Conservation (phyloP, 225 moss, liverwort and hornwort genomes). For the Antitrichia curtipendula region DNA sequence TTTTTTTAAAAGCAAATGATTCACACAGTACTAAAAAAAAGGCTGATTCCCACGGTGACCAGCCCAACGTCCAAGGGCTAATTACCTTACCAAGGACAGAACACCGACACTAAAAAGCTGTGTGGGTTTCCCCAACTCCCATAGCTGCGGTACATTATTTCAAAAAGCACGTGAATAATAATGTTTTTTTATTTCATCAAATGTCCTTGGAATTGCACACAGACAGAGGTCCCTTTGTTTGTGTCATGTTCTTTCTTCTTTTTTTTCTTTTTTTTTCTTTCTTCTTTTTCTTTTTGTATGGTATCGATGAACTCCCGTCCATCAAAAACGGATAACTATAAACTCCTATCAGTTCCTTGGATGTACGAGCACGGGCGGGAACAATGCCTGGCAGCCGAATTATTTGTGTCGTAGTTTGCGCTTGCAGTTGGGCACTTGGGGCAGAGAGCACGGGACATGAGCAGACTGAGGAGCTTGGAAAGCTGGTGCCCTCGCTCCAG, state of each 20-base stretch:
- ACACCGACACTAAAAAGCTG: background rate
- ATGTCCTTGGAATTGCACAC: background rate
- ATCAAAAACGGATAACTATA: background rate
- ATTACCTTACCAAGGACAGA: background rate
- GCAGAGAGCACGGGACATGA: background rate
- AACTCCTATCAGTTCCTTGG: background rate
- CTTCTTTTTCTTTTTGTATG: too few species aligned
- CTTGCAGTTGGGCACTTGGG: background rate
- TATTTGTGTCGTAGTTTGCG: background rate
- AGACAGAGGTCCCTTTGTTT: background rate
- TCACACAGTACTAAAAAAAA: background rate
- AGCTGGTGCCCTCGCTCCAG: background rate
- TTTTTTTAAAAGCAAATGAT: background rate
- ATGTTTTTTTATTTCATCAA: too few species aligned
- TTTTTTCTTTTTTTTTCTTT: too few species aligned
- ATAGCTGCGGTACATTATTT: background rate
- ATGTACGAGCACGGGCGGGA: background rate
- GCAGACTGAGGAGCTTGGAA: background rate
- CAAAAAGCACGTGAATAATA: background rate
- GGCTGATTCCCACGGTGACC: background rate
- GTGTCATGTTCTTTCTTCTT: background rate
- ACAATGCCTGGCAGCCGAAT: background rate
- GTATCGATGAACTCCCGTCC: background rate
- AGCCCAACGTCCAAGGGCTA: fast-evolving
- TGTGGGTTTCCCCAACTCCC: background rate